Evolutionary conservation across 2,329 filamentous ascomycete species (phyloP), one percentile per base, ranked within the genome.

Genomic region (Penicillium vulpinum): DNA sequence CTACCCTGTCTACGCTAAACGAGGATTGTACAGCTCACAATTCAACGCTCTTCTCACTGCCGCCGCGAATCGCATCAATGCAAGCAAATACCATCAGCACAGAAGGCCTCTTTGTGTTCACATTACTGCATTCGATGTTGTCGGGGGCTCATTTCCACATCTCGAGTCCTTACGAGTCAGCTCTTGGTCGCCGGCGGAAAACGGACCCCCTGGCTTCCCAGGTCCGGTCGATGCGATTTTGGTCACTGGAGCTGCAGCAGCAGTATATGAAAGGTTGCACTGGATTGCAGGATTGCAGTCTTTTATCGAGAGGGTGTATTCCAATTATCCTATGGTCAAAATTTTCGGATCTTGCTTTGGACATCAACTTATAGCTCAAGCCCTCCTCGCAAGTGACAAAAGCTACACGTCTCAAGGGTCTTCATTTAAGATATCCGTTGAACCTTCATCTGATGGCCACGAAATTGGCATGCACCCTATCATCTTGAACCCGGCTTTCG

Each of bases 21-120:
- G 66, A 33, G 71, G 70, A 29, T 53, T 72, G 26, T 72, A 70
- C 58, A 72, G 68, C 49, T 64, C 70, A 10, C 69, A 67, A 38
- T 72, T 73, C 59, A 63, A 64, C 5, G 21, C n/a, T 21, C 61
- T 73, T 13, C 67, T 73, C 2, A 59, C 62, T 55, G 55, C 62
- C 33, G 71, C 71, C 10, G 67, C 70, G 2, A 44, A 47, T 9
- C 64, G 68, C 9, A 53, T 71, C 26, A 63, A 65, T 28, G 31
- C 46, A 22, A 51, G 35, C 1, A 2, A 57, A 18, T 39, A 40
- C 13, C 31, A 16, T 16, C 49, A 28, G 44, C n/a, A 9, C 6
- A n/a, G n/a, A 35, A 7, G 22, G 6, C 15, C 36, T 26, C 26
- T 62, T 31, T 35, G 49, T 9, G 64, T 72, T 4, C 51, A 66